Conservation (phyloP, 345 rosid genomes). For the Raphanus sativus region DNA sequence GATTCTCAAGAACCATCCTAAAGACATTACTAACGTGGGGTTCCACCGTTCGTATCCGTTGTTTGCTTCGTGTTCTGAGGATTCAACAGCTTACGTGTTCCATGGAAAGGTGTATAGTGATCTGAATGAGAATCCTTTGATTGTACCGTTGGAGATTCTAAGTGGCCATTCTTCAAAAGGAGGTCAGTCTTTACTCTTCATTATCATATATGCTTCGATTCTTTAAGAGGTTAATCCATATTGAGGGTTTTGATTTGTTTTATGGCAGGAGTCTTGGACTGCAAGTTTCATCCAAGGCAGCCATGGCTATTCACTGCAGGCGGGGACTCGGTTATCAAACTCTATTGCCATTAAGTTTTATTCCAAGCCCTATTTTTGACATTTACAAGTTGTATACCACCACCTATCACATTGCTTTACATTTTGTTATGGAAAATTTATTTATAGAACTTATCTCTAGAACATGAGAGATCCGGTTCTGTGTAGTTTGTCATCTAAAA, state of each 20-base stretch:
- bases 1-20: conserved; percentile 80
- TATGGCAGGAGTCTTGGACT: conserved; percentile 77
- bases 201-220: background rate
- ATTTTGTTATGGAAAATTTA: background rate
- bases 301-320: conserved; percentile 98
- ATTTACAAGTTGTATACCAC: background rate
- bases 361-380: background rate
- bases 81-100: conserved; percentile 87
- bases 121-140: conserved; percentile 85
- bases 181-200: conserved; percentile 50
- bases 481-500: too few species aligned
- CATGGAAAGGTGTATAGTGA: conserved; percentile 94
- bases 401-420: background rate
- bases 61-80: conserved; percentile 90
- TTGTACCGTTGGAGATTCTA: conserved; percentile 90
- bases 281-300: conserved; percentile 91
- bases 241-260: background rate
- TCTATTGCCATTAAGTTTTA: conserved; percentile 59
- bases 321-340: conserved; percentile 74
- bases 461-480: too few species aligned
- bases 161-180: conserved; percentile 64
- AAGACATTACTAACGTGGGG: conserved; percentile 78
- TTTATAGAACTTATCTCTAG: too few species aligned
- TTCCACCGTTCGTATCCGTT: conserved; percentile 80
- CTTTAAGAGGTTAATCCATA: background rate